Percentiles rank a stretch among this genome's conserved stretches.
Conservation (phyloP, 2,329 filamentous ascomycete species). For the Pestalotiopsis sp. region DNA sequence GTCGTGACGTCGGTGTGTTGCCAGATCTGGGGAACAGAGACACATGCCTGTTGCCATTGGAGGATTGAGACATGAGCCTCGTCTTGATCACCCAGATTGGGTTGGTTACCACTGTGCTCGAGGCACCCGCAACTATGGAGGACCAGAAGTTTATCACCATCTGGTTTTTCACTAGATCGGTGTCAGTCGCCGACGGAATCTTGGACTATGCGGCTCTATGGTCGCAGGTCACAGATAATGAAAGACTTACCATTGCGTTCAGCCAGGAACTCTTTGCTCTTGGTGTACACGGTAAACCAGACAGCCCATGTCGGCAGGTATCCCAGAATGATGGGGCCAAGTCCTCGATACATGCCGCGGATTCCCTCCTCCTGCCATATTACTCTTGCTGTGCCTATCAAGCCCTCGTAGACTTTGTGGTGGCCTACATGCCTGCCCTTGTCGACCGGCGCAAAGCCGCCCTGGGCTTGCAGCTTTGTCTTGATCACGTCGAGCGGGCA, state of each 20-base stretch:
- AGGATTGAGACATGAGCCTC: slow-evolving; percentile 89
- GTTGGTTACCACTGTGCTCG: slow-evolving; percentile 92
- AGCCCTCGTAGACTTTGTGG: slow-evolving; percentile 75
- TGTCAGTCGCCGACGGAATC: slow-evolving; percentile 10
- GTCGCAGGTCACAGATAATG: background rate
- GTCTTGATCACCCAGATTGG: slow-evolving; percentile 99
- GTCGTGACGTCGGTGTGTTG: slow-evolving; percentile 57
- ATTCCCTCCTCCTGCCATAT: slow-evolving; percentile 91
- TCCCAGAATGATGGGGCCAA: slow-evolving; percentile 92
- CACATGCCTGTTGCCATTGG: slow-evolving; percentile 47
- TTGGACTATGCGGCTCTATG: slow-evolving; percentile 2
- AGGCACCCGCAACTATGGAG: slow-evolving; percentile 86
- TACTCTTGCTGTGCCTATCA: slow-evolving; percentile 81
- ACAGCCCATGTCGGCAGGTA: slow-evolving; percentile 98
- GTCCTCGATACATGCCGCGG: slow-evolving; percentile 86
- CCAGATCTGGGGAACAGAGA: slow-evolving; percentile 49
- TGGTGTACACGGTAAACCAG: slow-evolving; percentile 96
- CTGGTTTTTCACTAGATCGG: slow-evolving; percentile 58
- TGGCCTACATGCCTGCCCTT: slow-evolving; percentile 52
- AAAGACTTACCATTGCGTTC: slow-evolving; percentile 61
- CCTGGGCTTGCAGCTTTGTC: slow-evolving; percentile 95
- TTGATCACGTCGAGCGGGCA: slow-evolving; percentile 99
- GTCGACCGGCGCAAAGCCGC: slow-evolving; percentile 68
- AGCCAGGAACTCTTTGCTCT: slow-evolving; percentile 75
- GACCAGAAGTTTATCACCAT: slow-evolving; percentile 85